A percentile compares a stretch with the other conserved stretches of the same genome.
Conservation (phyloP, 2,329 filamentous ascomycete genomes). For the Rugonectria rugulosa region DNA sequence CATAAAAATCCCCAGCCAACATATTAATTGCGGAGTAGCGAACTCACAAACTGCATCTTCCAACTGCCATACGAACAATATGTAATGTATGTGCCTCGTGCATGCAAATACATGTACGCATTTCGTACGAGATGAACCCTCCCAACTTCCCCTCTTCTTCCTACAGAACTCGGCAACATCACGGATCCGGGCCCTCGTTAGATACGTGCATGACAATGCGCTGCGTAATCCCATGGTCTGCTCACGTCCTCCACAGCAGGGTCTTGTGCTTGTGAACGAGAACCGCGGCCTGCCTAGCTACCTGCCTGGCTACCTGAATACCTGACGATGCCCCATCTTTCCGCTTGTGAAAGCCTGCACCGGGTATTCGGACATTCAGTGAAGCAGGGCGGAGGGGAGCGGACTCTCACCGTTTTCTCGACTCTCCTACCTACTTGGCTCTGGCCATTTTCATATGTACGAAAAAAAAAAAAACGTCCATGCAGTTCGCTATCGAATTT, state of each 20-base stretch:
- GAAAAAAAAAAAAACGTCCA: too few species aligned
- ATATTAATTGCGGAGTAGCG: too few species aligned
- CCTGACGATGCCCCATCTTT: not conserved
- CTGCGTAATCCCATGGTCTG: conserved; percentile 1
- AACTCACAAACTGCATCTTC: not conserved
- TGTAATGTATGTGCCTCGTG: too few species aligned
- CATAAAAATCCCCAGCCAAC: conserved; percentile 12
- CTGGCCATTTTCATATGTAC: conserved; percentile 14
- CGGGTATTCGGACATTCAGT: not conserved
- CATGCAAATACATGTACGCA: not conserved
- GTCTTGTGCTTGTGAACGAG: not conserved
- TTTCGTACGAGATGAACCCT: not conserved
- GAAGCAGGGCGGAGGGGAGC: too few species aligned
- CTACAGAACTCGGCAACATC: not conserved
- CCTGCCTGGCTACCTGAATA: not conserved
- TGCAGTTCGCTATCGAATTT: conserved; percentile 12
- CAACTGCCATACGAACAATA: not conserved
- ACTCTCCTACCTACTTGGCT: conserved; percentile 8
- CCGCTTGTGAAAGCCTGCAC: too few species aligned
- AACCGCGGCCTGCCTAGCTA: conserved; percentile 1
- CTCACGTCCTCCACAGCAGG: conserved; percentile 6
- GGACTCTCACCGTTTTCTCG: conserved; percentile 18
- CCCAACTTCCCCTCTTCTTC: not conserved
- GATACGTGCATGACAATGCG: conserved; percentile 12
- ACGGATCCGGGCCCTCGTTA: conserved; percentile 2